A percentile compares a stretch with the other conserved stretches of the same genome.
Evolutionary conservation across 1,284 basidiomycete species (phyloP).

Genomic region (Ganoderma boninense): DNA sequence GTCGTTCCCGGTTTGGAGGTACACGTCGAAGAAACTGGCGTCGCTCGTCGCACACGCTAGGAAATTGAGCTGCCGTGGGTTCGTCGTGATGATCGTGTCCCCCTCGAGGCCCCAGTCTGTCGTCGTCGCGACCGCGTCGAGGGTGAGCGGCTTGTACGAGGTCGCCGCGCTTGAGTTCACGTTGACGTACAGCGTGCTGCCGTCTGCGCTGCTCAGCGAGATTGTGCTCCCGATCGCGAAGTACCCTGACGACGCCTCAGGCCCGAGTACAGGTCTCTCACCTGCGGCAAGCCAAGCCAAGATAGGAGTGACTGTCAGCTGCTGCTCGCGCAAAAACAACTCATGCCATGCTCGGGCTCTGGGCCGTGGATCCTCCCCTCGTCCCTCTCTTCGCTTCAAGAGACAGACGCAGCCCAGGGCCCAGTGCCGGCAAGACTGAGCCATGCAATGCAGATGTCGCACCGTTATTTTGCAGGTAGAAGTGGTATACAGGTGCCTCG

Average conservation of each 20-base stretch:
- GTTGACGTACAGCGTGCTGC: conserved; percentile 57
- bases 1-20: conserved; percentile 61
- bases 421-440: neutral
- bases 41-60: conserved; percentile 58
- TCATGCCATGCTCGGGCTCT: conserved; percentile 11
- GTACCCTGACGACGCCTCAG: conserved; percentile 57
- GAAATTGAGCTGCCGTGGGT: conserved; percentile 62
- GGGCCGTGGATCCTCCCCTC: neutral
- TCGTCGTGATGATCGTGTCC: conserved; percentile 64
- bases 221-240: conserved; percentile 61
- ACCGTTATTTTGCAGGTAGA: conserved; percentile 64
- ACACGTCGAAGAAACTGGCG: conserved; percentile 53
- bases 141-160: conserved; percentile 59
- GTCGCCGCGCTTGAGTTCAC: conserved; percentile 51
- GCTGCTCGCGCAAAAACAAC: neutral
- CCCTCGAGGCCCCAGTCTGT: conserved; percentile 66
- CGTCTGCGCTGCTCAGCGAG: conserved; percentile 49
- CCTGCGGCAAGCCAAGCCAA: conserved; percentile 37
- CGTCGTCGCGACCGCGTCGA: conserved; percentile 56
- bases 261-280: conserved; percentile 59
- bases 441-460: conserved; percentile 25
- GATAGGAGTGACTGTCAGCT: conserved; percentile 27
- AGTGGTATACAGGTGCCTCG: conserved; percentile 62
- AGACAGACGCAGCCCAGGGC: neutral
- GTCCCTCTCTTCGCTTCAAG: conserved; percentile 6